Conservation (phyloP, 805 yeast genomes). For the Wickerhamomyces rabaulensis region DNA sequence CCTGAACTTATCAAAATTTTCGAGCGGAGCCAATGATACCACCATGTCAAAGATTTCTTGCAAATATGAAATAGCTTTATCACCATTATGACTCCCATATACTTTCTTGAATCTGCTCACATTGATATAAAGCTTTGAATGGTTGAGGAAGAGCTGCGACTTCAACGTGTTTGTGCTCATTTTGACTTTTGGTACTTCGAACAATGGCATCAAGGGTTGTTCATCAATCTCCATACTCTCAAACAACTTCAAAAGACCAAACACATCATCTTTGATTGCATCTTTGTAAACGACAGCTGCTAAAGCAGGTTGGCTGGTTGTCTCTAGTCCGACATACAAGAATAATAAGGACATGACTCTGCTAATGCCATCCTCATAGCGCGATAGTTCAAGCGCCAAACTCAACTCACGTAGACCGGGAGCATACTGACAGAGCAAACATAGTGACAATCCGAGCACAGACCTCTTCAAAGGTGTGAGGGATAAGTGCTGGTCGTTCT, state of each 20-base stretch:
- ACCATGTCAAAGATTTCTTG: not conserved
- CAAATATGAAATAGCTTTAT: not conserved
- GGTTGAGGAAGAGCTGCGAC: not conserved
- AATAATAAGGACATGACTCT: not conserved
- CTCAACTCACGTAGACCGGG: conserved; percentile 5
- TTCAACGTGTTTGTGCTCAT: not conserved
- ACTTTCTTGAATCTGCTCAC: not conserved
- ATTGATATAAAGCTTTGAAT: not conserved
- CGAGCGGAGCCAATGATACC: not conserved
- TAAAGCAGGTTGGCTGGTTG: not conserved
- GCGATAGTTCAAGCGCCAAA: conserved; percentile 1
- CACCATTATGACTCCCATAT: not conserved
- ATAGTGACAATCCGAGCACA: conserved; percentile 1
- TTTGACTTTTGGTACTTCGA: not conserved
- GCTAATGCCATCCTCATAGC: not conserved
- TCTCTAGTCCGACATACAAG: not conserved
- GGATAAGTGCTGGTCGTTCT: not conserved
- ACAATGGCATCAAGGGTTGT: not conserved
- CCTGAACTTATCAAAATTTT: not conserved
- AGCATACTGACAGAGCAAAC: not conserved
- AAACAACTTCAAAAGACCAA: not conserved
- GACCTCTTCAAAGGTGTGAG: not conserved
- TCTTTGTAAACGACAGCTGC: not conserved
- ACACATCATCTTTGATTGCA: not conserved
- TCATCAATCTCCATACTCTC: not conserved